A percentile compares a stretch with the other conserved stretches of the same genome.
Evolutionary conservation across 179 eudicot genomes (phyloP).

Genomic region (Vitellaria paradoxa): DNA sequence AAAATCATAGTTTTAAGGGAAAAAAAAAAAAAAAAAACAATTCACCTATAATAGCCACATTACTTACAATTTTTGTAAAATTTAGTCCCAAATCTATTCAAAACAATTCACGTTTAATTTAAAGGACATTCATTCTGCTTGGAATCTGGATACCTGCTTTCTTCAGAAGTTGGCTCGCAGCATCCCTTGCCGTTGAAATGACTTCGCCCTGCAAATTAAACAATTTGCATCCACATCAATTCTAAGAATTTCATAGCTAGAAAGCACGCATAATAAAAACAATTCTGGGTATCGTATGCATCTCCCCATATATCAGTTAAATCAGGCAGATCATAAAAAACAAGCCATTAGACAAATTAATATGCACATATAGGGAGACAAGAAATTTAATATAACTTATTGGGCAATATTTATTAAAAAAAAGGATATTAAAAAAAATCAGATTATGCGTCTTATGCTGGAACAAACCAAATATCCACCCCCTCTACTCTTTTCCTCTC

Average conservation of each 20-base stretch:
- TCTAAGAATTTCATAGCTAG: neutral
- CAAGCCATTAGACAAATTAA: neutral
- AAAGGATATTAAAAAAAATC: neutral
- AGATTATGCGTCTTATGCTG: neutral
- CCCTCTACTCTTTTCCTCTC: too few species aligned
- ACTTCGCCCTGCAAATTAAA: constrained; percentile 50
- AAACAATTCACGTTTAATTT: neutral
- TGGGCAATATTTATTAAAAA: too few species aligned
- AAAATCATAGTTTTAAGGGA: too few species aligned
- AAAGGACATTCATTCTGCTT: constrained; percentile 58
- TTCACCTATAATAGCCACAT: too few species aligned
- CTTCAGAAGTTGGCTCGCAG: constrained; percentile 54
- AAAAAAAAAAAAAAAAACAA: too few species aligned
- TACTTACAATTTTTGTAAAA: too few species aligned
- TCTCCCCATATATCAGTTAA: neutral
- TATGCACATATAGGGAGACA: too few species aligned
- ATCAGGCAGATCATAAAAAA: neutral
- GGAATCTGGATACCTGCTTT: constrained; percentile 81
- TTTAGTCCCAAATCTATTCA: too few species aligned
- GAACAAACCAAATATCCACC: neutral
- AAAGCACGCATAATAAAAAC: neutral
- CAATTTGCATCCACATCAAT: neutral
- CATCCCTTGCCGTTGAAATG: constrained; percentile 53
- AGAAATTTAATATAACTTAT: too few species aligned
- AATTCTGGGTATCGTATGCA: neutral